Conservation (phyloP, 108 stramenopile genomes). For the Nannochloropsis salina region DNA sequence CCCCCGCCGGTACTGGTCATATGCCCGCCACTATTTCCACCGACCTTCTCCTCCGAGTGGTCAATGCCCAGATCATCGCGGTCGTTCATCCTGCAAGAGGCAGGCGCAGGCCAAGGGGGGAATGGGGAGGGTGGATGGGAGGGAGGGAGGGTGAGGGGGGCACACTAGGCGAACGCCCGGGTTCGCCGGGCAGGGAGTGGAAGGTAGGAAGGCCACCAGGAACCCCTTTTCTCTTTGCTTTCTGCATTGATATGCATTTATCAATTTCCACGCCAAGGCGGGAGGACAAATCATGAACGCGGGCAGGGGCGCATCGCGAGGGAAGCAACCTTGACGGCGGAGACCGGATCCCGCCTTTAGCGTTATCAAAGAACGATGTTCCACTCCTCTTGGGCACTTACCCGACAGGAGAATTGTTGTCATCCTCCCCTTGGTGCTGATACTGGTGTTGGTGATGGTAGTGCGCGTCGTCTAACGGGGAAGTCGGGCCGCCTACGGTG, state of each 20-base stretch:
- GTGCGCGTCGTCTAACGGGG: not conserved
- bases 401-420: not conserved
- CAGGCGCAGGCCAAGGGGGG: not conserved
- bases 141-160: not conserved
- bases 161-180: not conserved
- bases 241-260: not conserved
- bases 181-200: not conserved
- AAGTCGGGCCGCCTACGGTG: conserved; percentile 4
- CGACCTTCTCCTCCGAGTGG: not conserved
- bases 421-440: not conserved
- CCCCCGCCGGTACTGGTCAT: not conserved
- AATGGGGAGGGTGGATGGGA: not conserved
- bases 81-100: not conserved
- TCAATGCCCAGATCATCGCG: not conserved
- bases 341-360: no score
- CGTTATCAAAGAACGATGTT: no score
- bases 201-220: not conserved
- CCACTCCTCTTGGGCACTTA: not conserved
- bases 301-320: no score
- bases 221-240: not conserved
- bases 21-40: not conserved
- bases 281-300: no score
- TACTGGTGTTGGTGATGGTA: not conserved
- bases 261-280: no score
- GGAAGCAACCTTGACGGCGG: no score